Evolutionary conservation across 2,329 filamentous ascomycete genomes (phyloP), one percentile per base, ranked within the genome.

Genomic region (Aspergillus transmontanensis): DNA sequence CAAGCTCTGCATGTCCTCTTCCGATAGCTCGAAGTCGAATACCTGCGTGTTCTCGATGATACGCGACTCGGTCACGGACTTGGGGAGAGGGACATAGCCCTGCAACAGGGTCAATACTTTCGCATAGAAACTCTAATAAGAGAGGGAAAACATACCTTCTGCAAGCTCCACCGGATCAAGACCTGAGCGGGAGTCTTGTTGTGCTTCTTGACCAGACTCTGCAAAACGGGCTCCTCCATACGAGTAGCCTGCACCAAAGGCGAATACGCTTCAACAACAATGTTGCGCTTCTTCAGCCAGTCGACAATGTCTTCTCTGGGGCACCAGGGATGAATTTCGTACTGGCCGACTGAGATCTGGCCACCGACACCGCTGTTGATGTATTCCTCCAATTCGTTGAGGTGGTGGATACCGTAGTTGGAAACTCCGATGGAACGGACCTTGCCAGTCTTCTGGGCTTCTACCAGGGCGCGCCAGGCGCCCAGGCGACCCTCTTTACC

Each of bases 241-340:
- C 82, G 76, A 59, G 75, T 73, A 2, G 77, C 80, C 63, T 80
- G 76, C 10, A 83, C 80, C 57, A 84, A 72, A 14, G 82, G 82
- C 68, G 78, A 81, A 66, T 83, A 84, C 6, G 82, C 82, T 82
- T 93, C 84, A 16, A 91, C 75, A 36, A 87, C 84, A 23, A 91
- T 81, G 64, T 83, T 83, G 21, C 87, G 83, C 76, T 89, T 83
- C 66, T 83, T 77, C 70, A 90, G 91, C 93, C 93, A 97, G 54
- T 86, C 81, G 10, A 89, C 88, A 64, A 97, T 92, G 72, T 97
- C 93, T 26, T 84, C 81, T n/a, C 93, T 84, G 10, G 88, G 84
- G 48, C 93, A 87, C 93, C 93, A 97, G 0, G 94, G 94, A 78
- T 97, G 94, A 12, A 97, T 81, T 79, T 97, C 94, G 78, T 90